Percentiles rank a stretch among this genome's conserved stretches.
phyloP scores from a whole-genome alignment of 805 yeast species.

The Cyberlindnera meyerae region DNA sequence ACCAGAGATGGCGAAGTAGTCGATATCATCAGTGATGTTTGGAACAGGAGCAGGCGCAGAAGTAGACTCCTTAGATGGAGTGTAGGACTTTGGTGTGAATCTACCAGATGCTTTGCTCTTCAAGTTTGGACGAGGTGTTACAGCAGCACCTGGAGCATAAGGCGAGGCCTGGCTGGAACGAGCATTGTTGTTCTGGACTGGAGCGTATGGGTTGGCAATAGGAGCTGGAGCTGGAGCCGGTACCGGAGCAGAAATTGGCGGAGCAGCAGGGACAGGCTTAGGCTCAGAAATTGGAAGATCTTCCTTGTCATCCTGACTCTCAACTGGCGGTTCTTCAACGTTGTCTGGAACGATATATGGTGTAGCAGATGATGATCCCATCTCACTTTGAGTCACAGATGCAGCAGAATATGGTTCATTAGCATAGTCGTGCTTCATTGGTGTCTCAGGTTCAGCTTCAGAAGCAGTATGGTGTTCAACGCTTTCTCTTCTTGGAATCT shows the following conservation, averaged over 20 bases:
- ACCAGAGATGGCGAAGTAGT: slow-evolving; percentile 14
- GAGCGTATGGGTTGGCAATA: slow-evolving; percentile 2
- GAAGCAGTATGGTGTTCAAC: background rate
- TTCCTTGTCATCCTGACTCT: background rate
- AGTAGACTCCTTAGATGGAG: slow-evolving; percentile 7
- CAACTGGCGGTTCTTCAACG: background rate
- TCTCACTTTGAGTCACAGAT: slow-evolving; percentile 13
- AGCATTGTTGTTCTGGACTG: background rate
- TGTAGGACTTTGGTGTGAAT: slow-evolving; percentile 14
- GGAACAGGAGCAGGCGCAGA: slow-evolving; percentile 2
- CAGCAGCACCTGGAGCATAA: slow-evolving; percentile 3
- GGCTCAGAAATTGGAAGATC: too few relatives aligned
- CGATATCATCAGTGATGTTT: slow-evolving; percentile 15
- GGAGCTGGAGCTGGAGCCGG: slow-evolving; percentile 4
- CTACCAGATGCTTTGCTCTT: slow-evolving; percentile 13
- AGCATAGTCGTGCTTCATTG: background rate
- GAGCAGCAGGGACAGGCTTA: background rate
- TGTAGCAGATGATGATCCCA: slow-evolving; percentile 13
- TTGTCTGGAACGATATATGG: slow-evolving; percentile 14
- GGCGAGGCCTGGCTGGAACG: background rate
- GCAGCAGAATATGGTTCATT: background rate
- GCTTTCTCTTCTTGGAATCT: too few relatives aligned
- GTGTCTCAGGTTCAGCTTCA: background rate
- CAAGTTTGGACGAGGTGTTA: background rate
- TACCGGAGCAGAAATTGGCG: background rate